These are phyloP conservation scores for Adansonia digitata DNA, from an alignment of 345 rosid genomes.

Conservation along the genomic window DNA sequence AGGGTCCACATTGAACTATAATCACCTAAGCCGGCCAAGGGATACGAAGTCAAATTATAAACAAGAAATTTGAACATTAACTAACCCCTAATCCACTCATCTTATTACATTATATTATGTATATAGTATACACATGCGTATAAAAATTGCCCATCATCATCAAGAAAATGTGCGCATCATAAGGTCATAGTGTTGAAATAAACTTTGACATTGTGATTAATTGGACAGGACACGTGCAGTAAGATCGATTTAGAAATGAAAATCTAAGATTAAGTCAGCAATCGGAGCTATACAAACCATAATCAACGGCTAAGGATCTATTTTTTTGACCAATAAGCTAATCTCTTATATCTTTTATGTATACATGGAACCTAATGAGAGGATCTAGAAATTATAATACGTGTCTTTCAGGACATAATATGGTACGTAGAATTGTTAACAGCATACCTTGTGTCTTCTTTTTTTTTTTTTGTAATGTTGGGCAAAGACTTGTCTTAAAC, in stretches of 20 bases:
- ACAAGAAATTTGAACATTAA: slow-evolving; percentile 25
- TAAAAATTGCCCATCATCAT: background rate
- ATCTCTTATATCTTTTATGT: no score
- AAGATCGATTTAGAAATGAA: background rate
- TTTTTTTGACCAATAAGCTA: slow-evolving; percentile 1
- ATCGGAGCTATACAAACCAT: background rate
- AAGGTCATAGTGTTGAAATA: slow-evolving; percentile 8
- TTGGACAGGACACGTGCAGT: slow-evolving; percentile 13
- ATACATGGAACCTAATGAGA: background rate
- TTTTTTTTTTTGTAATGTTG: no score
- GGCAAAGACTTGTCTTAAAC: no score
- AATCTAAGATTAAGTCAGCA: background rate
- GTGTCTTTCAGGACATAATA: slow-evolving; percentile 11
- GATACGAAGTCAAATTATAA: slow-evolving; percentile 37
- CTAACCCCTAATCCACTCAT: slow-evolving; percentile 15
- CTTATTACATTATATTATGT: background rate
- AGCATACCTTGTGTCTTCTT: no score
- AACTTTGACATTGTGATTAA: slow-evolving; percentile 16
- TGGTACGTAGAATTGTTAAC: slow-evolving; percentile 7
- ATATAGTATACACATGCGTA: background rate
- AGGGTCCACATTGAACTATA: slow-evolving; percentile 29
- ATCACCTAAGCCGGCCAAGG: slow-evolving; percentile 34
- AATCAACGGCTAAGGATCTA: background rate
- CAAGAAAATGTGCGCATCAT: background rate
- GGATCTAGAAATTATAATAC: slow-evolving; percentile 13